A percentile compares a stretch with the other conserved stretches of the same genome.
Conservation (phyloP, 352 stramenopile genomes). For the Saprolegnia parasitica region DNA sequence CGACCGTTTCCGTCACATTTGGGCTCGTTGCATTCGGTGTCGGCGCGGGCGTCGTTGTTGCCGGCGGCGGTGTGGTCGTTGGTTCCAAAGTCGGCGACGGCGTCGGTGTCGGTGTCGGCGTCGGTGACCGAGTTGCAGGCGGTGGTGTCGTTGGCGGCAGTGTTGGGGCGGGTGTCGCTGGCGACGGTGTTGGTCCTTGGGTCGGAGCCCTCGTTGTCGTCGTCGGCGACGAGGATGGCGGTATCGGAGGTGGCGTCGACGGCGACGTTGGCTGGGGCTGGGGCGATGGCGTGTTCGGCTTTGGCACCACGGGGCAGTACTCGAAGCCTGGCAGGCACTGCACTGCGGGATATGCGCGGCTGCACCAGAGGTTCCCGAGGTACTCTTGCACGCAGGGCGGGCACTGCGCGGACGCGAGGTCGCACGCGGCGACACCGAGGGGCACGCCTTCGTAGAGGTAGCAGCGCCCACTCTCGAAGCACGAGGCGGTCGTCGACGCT, state of each 20-base stretch:
- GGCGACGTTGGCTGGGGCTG: not conserved
- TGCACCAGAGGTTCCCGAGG: conserved; percentile 6
- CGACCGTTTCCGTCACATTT: not conserved
- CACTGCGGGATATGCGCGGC: not conserved
- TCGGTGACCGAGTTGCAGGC: not conserved
- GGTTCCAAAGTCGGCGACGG: not conserved
- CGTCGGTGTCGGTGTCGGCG: conserved; percentile 1
- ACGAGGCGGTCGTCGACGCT: not conserved
- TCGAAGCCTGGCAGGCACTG: conserved; percentile 6
- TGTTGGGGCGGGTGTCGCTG: not conserved
- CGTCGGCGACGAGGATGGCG: not conserved
- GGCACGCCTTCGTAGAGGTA: not conserved
- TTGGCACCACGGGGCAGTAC: not conserved
- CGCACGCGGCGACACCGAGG: not conserved
- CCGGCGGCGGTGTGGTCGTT: not conserved
- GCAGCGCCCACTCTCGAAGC: not conserved
- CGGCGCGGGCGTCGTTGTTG: not conserved
- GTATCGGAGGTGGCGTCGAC: not conserved
- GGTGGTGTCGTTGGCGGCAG: not conserved
- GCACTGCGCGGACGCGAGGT: not conserved
- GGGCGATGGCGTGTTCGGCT: not conserved
- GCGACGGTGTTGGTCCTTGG: not conserved
- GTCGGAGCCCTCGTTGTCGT: not conserved
- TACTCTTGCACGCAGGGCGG: conserved; percentile 6
- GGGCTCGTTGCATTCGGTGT: not conserved